A percentile compares a stretch with the other conserved stretches of the same genome.
Evolutionary conservation across 2,329 filamentous ascomycete genomes (phyloP).

Genomic region (Tolypocladium ovalisporum): DNA sequence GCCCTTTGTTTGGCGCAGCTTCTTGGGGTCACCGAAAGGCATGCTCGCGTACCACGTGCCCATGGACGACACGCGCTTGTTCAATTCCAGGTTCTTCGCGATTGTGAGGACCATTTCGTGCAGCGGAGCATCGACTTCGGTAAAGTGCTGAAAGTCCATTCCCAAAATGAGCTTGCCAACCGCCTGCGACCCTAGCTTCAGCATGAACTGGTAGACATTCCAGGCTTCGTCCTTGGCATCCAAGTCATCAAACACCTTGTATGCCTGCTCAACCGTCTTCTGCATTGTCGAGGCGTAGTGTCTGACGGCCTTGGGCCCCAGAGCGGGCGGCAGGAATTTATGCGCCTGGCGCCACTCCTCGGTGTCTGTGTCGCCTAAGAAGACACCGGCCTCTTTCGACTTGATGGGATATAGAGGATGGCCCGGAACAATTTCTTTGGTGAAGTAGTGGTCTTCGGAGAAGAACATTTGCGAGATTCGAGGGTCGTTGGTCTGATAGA

Average conservation of each 20-base stretch:
- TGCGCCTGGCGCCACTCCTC: conserved; percentile 40
- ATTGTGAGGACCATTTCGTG: conserved; percentile 41
- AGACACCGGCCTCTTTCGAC: conserved; percentile 26
- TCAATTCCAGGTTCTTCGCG: conserved; percentile 39
- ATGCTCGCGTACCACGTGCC: conserved; percentile 44
- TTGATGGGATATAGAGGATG: conserved; percentile 36
- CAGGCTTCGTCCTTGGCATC: conserved; percentile 34
- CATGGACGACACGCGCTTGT: conserved; percentile 45
- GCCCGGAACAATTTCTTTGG: conserved; percentile 38
- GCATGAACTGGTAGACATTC: conserved; percentile 39
- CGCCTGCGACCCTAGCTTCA: conserved; percentile 35
- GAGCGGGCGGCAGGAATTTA: conserved; percentile 50
- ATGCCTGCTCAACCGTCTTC: conserved; percentile 32
- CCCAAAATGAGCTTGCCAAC: conserved; percentile 28
- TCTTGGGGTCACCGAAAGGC: conserved; percentile 45
- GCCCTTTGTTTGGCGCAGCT: conserved; percentile 20
- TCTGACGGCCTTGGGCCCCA: conserved; percentile 47
- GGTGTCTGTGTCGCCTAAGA: conserved; percentile 39
- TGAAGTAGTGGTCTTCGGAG: conserved; percentile 39
- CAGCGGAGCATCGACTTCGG: conserved; percentile 29
- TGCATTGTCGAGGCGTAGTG: conserved; percentile 53
- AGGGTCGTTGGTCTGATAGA: conserved; percentile 41
- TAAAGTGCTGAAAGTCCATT: conserved; percentile 34
- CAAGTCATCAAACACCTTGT: conserved; percentile 37
- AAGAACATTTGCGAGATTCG: conserved; percentile 33